Conservation (phyloP, 805 yeast genomes). For the Pichia kluyveri region DNA sequence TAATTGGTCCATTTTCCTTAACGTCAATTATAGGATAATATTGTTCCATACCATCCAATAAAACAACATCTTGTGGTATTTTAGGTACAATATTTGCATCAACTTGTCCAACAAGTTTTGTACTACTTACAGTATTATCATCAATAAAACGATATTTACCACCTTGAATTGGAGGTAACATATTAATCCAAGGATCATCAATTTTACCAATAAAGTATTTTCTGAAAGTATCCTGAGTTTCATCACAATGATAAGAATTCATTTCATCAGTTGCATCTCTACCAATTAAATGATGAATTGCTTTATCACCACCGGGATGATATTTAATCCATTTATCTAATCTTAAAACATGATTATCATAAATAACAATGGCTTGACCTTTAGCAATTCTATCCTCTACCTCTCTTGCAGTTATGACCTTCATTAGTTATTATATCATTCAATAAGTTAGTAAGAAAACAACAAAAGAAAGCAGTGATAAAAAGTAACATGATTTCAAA, state of each 20-base stretch:
- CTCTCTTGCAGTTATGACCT: constrained; percentile 25
- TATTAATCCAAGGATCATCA: constrained; percentile 57
- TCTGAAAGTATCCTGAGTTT: constrained; percentile 42
- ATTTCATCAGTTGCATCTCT: constrained; percentile 88
- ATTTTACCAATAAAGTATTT: constrained; percentile 60
- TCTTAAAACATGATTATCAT: constrained; percentile 48
- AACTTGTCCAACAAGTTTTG: constrained; percentile 32
- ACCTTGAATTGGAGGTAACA: constrained; percentile 86
- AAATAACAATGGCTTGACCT: constrained; percentile 67
- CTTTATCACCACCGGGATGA: constrained; percentile 89
- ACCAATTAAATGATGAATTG: constrained; percentile 78
- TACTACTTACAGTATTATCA: neutral
- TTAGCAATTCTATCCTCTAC: constrained; percentile 47
- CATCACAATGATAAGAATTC: constrained; percentile 69
- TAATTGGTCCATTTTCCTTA: constrained; percentile 23
- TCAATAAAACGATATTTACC: constrained; percentile 35
- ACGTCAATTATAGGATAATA: constrained; percentile 26
- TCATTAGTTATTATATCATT: too few species aligned
- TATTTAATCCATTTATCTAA: constrained; percentile 59
- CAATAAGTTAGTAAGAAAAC: too few species aligned
- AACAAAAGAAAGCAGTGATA: too few species aligned
- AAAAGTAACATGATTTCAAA: too few species aligned
- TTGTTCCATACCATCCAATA: constrained; percentile 28
- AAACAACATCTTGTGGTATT: constrained; percentile 40
- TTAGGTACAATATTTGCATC: constrained; percentile 37